A percentile compares a stretch with the other conserved stretches of the same genome.
phyloP scores from a whole-genome alignment of 768 basidiomycete species.

The Psilocybe sp. region DNA sequence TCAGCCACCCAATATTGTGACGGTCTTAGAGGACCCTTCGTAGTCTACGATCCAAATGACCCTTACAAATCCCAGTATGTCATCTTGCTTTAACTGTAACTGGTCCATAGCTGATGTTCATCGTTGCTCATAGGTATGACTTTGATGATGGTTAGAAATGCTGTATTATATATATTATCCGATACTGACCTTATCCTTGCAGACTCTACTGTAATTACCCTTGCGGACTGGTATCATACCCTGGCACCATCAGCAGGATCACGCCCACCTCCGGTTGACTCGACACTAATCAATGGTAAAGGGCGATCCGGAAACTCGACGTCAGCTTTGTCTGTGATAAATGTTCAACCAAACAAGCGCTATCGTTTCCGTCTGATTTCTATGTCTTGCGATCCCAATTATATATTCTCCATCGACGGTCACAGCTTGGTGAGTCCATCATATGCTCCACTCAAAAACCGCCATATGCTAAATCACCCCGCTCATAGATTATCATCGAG shows the following conservation, averaged over 20 bases:
- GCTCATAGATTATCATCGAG: slow-evolving; percentile 45
- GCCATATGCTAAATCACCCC: too few relatives aligned
- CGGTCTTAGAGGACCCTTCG: slow-evolving; percentile 42
- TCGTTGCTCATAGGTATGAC: slow-evolving; percentile 19
- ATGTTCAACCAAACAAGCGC: slow-evolving; percentile 30
- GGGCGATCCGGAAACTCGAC: slow-evolving; percentile 40
- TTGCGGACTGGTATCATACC: slow-evolving; percentile 18
- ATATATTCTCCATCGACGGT: slow-evolving; percentile 40
- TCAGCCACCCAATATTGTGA: slow-evolving; percentile 53
- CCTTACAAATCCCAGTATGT: slow-evolving; percentile 19
- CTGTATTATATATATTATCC: not conserved
- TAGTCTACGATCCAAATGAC: slow-evolving; percentile 24
- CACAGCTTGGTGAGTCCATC: slow-evolving; percentile 33
- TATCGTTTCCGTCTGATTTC: slow-evolving; percentile 51
- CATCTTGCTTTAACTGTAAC: not conserved
- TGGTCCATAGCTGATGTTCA: not conserved
- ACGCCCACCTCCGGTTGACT: slow-evolving; percentile 21
- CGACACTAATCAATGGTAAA: slow-evolving; percentile 46
- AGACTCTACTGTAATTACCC: slow-evolving; percentile 26
- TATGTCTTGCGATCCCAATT: slow-evolving; percentile 46
- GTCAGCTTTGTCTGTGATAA: slow-evolving; percentile 35
- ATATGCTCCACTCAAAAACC: not conserved
- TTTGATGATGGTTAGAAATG: slow-evolving; percentile 37
- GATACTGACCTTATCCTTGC: not conserved
- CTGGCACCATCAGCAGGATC: slow-evolving; percentile 34